phyloP scores from a whole-genome alignment of 2,329 filamentous ascomycete genomes.

The Xylaria sp. region DNA sequence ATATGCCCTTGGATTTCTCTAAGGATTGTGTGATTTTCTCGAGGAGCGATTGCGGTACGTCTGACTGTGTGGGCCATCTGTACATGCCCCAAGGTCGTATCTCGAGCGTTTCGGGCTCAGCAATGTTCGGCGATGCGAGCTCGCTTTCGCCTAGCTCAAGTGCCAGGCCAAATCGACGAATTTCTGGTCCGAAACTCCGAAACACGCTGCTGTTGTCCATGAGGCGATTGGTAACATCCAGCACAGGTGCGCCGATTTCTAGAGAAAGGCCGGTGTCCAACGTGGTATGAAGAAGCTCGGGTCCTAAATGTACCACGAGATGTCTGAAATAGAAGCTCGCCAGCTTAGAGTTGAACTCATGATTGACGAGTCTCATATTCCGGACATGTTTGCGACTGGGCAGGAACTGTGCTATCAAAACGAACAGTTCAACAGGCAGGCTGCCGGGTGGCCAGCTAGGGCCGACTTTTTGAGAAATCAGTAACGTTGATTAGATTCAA shows the following conservation, averaged over 20 bases:
- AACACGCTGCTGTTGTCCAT: constrained; percentile 53
- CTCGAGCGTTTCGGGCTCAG: constrained; percentile 56
- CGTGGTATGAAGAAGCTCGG: constrained; percentile 60
- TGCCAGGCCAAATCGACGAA: constrained; percentile 66
- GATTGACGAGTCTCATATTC: constrained; percentile 18
- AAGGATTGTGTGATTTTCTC: constrained; percentile 64
- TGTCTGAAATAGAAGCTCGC: constrained; percentile 60
- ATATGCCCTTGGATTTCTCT: constrained; percentile 65
- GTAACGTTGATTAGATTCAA: neutral
- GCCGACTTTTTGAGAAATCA: neutral
- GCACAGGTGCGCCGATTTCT: constrained; percentile 2
- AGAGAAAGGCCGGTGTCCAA: constrained; percentile 38
- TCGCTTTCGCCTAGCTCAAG: constrained; percentile 65
- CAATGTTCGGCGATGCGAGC: constrained; percentile 55
- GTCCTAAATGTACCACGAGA: constrained; percentile 39
- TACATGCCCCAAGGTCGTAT: constrained; percentile 67
- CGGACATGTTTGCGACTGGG: constrained; percentile 37
- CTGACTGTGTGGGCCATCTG: constrained; percentile 63
- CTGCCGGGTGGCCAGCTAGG: constrained; percentile 11
- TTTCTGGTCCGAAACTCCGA: constrained; percentile 61
- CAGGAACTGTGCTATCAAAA: constrained; percentile 57
- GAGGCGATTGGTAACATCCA: constrained; percentile 28
- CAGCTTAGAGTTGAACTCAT: constrained; percentile 52
- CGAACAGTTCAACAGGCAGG: constrained; percentile 66
- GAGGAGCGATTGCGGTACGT: constrained; percentile 61